Base-by-base conservation (phyloP, 768 basidiomycete species). In the Trametes elegans region DNA sequence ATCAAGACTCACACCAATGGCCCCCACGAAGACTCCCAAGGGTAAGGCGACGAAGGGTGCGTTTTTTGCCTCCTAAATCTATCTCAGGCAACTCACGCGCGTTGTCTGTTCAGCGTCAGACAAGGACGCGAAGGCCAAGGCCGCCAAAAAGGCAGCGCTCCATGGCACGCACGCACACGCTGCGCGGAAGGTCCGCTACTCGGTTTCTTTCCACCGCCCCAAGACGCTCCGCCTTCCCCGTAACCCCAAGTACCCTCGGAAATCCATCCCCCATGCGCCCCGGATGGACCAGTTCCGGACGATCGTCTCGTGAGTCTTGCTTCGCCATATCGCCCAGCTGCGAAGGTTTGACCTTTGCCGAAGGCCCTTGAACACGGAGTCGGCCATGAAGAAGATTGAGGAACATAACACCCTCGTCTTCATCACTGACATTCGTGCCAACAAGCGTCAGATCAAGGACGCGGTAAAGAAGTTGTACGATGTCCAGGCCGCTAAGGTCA, bases 341-440 rank as follows among this genome's bases (percentile, higher is more conserved):
- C 7, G 5, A 39, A n/a, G 10, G 7, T 39, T 49, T 29, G 39
- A 47, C n/a, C 21, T 6, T 5, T 8, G 14, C 5, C 11, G 0
- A 53, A 90, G 88, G 47, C 91, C 91, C 16, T 72, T 93, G 72
- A 96, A 93, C 85, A 96, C 93, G 14, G 95, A 98, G 74, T 88
- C 85, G 11, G 95, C 96, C 59, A 98, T 98, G 96, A 96, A 98
- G 84, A 97, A 99, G 84, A 99, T 99, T 55, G 96, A 99, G 81
- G 96, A 98, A 74, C 87, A 98, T 81, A 98, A 99, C 76, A 99
- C 97, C 28, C 84, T 98, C 55, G 97, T 99, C 57, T 99, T 98
- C 80, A 87, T 98, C 58, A 94, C 97, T 49, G 95, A 98, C 74
- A 68, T 98, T 73, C 87, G 84, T 71, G 78, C 93, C 64, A 99